phyloP scores from a whole-genome alignment of 2,329 filamentous ascomycete species.

The Aspergillus arachidicola region DNA sequence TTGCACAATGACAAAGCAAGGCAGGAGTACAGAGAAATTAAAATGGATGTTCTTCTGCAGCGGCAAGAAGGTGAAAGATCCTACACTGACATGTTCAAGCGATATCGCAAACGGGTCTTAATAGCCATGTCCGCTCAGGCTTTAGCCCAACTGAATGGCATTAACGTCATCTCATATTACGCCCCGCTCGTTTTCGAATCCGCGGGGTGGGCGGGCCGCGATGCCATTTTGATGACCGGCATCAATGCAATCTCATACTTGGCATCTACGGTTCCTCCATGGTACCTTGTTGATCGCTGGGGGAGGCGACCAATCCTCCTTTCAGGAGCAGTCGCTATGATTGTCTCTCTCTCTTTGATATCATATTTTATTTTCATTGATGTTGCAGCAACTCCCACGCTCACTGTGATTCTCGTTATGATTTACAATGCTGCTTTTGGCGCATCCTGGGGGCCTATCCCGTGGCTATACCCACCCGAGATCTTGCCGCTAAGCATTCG shows the following conservation, averaged over 20 bases:
- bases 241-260: slow-evolving; percentile 93
- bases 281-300: slow-evolving; percentile 94
- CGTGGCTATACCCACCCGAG: slow-evolving; percentile 98
- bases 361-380: slow-evolving; percentile 96
- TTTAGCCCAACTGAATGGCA: slow-evolving; percentile 94
- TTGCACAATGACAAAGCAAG: slow-evolving; percentile 90
- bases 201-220: slow-evolving; percentile 89
- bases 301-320: slow-evolving; percentile 87
- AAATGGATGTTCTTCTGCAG: slow-evolving; percentile 92
- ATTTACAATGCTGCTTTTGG: slow-evolving; percentile 98
- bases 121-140: slow-evolving; percentile 99
- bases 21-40: slow-evolving; percentile 97
- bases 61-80: slow-evolving; percentile 93
- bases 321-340: slow-evolving; percentile 87
- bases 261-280: slow-evolving; percentile 88
- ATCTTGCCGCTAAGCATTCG: slow-evolving; percentile 95
- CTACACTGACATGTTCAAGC: slow-evolving; percentile 91
- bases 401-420: slow-evolving; percentile 96
- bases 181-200: slow-evolving; percentile 95
- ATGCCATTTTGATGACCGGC: slow-evolving; percentile 94
- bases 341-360: slow-evolving; percentile 81
- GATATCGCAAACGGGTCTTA: slow-evolving; percentile 88
- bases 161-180: slow-evolving; percentile 99
- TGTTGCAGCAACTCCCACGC: slow-evolving; percentile 70
- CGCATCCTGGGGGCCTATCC: slow-evolving; percentile 96